Evolutionary conservation across 345 rosid genomes (phyloP).

Genomic region (Geranium rotundifolium): DNA sequence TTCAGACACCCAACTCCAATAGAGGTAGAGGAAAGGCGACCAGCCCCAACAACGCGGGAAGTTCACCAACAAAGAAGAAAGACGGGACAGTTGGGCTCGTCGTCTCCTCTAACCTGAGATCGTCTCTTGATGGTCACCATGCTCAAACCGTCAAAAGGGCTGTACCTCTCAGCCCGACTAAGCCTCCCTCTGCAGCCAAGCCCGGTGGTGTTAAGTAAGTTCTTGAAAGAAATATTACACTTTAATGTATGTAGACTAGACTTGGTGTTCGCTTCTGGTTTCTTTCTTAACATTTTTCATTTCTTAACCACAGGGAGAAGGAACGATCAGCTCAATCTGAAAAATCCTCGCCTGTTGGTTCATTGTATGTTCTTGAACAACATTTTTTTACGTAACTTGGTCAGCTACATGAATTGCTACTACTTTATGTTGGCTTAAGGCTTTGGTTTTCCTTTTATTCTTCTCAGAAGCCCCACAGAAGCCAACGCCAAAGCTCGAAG

Average conservation of each 20-base stretch:
- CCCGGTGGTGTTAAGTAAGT: neutral
- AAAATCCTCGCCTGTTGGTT: neutral
- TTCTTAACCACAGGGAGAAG: slow-evolving; percentile 1
- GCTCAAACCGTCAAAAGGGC: neutral
- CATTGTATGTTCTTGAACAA: neutral
- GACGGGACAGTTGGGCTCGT: slow-evolving; percentile 5
- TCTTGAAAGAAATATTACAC: too few relatives aligned
- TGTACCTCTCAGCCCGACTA: neutral
- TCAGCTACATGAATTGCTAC: neutral
- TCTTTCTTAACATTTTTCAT: neutral
- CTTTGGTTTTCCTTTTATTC: slow-evolving; percentile 5
- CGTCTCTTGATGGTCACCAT: slow-evolving; percentile 1
- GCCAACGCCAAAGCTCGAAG: slow-evolving; percentile 15
- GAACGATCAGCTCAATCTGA: slow-evolving; percentile 3
- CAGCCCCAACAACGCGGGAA: neutral
- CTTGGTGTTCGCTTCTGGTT: neutral
- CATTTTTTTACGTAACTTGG: neutral
- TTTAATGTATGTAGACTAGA: too few relatives aligned
- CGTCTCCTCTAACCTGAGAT: slow-evolving; percentile 7
- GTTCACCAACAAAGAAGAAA: slow-evolving; percentile 5
- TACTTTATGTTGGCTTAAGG: neutral
- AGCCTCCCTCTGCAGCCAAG: neutral
- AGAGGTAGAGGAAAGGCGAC: neutral
- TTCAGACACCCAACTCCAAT: slow-evolving; percentile 1
- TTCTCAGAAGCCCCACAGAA: slow-evolving; percentile 17